Conservation (phyloP, 2,329 filamentous ascomycete species). For the Cladophialophora yegresii region DNA sequence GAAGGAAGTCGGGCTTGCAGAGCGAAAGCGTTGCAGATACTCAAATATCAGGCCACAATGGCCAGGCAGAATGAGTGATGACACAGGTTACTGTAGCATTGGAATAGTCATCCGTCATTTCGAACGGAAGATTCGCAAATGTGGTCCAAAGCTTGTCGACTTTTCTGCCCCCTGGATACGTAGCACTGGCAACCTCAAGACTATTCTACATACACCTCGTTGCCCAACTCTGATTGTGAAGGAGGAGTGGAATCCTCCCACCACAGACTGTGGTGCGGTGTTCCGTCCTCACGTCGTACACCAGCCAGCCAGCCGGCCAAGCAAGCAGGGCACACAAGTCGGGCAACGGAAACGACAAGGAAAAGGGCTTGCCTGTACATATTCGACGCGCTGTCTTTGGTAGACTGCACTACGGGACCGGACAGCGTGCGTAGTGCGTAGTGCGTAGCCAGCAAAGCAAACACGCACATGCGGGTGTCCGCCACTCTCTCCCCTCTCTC, state of each 20-base stretch:
- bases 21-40: neutral
- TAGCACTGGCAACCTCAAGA: neutral
- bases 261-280: neutral
- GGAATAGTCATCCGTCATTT: neutral
- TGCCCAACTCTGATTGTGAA: neutral
- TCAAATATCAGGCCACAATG: neutral
- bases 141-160: neutral
- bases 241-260: neutral
- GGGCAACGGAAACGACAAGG: neutral
- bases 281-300: neutral
- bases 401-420: no score
- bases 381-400: no score
- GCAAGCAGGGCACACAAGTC: neutral
- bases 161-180: neutral
- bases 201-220: neutral
- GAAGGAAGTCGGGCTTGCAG: neutral
- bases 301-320: neutral
- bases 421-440: no score
- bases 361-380: no score
- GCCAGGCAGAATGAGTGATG: neutral
- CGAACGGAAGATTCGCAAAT: neutral
- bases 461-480: no score
- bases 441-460: no score
- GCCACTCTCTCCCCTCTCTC: no score
- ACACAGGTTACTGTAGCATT: neutral